Conservation (phyloP, 352 stramenopile species). For the Phytophthora ramorum region DNA sequence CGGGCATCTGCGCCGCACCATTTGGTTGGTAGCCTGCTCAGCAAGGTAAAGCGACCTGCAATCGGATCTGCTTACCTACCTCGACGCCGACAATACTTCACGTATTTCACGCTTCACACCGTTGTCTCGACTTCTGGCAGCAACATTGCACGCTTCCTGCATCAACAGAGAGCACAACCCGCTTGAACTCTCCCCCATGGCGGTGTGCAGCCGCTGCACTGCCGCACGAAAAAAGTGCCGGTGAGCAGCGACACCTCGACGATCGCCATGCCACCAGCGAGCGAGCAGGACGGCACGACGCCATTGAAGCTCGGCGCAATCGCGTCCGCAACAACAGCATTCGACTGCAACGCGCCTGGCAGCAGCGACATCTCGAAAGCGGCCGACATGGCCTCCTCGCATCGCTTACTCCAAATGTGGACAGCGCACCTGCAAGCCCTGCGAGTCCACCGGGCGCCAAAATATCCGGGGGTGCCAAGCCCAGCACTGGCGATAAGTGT, state of each 20-base stretch:
- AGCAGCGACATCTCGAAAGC: constrained; percentile 3
- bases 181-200: constrained; percentile 10
- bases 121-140: neutral
- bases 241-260: constrained; percentile 19
- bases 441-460: neutral
- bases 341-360: neutral
- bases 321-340: neutral
- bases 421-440: constrained; percentile 10
- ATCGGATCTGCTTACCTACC: no score
- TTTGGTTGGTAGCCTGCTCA: no score
- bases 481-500: neutral
- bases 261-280: neutral
- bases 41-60: no score
- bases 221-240: constrained; percentile 25
- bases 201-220: constrained; percentile 15
- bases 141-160: neutral
- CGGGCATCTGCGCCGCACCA: no score
- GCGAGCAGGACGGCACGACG: no score
- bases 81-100: no score
- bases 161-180: neutral
- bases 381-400: neutral
- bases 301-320: neutral
- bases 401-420: constrained; percentile 9
- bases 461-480: neutral
- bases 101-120: no score